Evolutionary conservation across 2,329 filamentous ascomycete species (phyloP), one percentile per base, ranked within the genome.

Genomic region (Penicillium brasilianum): DNA sequence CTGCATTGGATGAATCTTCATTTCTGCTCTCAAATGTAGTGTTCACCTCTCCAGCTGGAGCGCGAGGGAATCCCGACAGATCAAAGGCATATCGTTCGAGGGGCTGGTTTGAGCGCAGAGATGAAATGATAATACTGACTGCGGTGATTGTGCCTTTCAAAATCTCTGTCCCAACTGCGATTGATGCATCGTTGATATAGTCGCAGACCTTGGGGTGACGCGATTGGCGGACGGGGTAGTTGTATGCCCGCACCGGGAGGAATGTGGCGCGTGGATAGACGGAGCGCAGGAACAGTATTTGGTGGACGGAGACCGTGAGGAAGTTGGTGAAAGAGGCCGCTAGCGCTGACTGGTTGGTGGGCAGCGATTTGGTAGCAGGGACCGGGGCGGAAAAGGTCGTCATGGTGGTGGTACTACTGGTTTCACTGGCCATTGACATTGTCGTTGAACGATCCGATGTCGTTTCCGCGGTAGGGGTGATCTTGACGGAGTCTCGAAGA

Each of bases 181-280:
- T 81, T 44, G 95, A 86, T 66, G 93, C 92, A 74, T 95, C 90
- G 72, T 84, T 86, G 77, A 97, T 88, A 90, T 93, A 97, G 70
- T 87, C 81, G 82, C 92, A 96, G 66, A 97, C 90, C 69, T 87
- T 86, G 0, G 93, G 92, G 76, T 97, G 93, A 60, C 93, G 90
- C 62, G 88, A 94, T 75, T 97, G 93, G 70, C 90, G 89, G 49
- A 96, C 90, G 32, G 92, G 85, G 60, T 92, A 88, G 78, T 94
- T 93, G 82, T 93, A 93, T 70, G 91, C 92, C 65, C 90, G 87
- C 41, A 89, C 86, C 44, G 89, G 87, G 60, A 94, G 85, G 79
- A 97, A 97, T 37, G 92, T 91, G 30, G 86, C 79, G 52, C 80
- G 77, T 0, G 93, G 92, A 77, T 97, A 97, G 71, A 97, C 87